Base-by-base conservation (phyloP, 2,329 filamentous ascomycete species). In the Catunica adiposa region DNA sequence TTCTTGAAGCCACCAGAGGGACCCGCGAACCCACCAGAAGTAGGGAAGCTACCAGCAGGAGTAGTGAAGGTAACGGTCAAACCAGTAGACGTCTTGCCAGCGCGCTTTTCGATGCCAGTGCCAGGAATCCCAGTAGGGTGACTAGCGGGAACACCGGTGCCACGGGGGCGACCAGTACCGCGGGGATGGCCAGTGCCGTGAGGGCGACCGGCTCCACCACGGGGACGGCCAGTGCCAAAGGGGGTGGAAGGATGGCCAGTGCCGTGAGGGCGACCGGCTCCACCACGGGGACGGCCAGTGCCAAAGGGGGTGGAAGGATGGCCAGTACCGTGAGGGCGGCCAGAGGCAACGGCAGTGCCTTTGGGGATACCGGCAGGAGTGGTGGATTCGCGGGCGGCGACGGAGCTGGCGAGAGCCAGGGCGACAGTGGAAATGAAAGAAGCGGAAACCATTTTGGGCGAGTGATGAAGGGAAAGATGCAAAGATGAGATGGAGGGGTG, bases 371-470 rank as follows among this genome's bases (percentile, higher is more conserved):
- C 55, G 3, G 55, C 52, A 29, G 26, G 20, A 6, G 37, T 25
- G 9, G 50, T 26, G 29, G 52, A 31, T 23, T 46, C 46, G n/a
- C n/a, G 44, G 37, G 52, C 56, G 26, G 17, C 20, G 34, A 46
- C 56, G 26, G 56, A 54, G 52, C 25, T 52, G 14, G 53, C 52
- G 29, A 58, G 56, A 9, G 56, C 44, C 44, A 58, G 56, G 37
- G 47, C 38, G 14, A 34, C 53, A 20, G 44, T 34, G 38, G 56
- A 58, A 46, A 55, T 17, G 17, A 58, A 37, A 26, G 56, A 48
- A 5, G 51, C 31, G 23, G 55, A 56, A 26, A 54, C 51, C 56
- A 58, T 58, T 52, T 23, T 58, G 52, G 52, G 55, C 7, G 26
- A 22, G 22, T 26, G 46, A n/a, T 7, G 25, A n/a, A 47, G 25